These are phyloP conservation scores for Colletotrichum lini DNA, from an alignment of 2,329 filamentous ascomycete species.

Conservation along the genomic window DNA sequence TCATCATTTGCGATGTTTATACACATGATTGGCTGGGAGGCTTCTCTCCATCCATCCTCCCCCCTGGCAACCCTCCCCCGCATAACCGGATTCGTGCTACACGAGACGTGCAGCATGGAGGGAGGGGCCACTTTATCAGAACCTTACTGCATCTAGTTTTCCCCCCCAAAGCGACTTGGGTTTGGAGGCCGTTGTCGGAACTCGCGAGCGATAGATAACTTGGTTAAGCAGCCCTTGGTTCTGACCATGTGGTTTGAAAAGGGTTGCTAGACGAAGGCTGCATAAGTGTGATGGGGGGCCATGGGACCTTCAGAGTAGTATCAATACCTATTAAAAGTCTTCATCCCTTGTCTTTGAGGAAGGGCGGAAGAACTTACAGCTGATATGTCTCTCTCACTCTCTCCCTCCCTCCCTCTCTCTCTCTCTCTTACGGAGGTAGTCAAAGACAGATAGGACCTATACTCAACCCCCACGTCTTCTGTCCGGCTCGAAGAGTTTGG, in stretches of 20 bases:
- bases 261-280: neutral
- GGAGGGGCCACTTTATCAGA: conserved; percentile 21
- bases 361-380: too few relatives aligned
- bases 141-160: conserved; percentile 23
- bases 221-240: neutral
- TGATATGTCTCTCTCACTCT: too few relatives aligned
- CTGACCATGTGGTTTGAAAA: neutral
- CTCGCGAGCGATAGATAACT: neutral
- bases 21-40: conserved; percentile 14
- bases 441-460: too few relatives aligned
- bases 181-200: neutral
- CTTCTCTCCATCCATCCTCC: neutral
- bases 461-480: too few relatives aligned
- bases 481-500: too few relatives aligned
- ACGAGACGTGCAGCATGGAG: conserved; percentile 28
- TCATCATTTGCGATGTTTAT: neutral
- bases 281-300: too few relatives aligned
- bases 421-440: too few relatives aligned
- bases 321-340: too few relatives aligned
- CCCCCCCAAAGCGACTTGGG: neutral
- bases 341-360: too few relatives aligned
- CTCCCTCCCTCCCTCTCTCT: too few relatives aligned
- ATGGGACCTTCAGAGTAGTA: too few relatives aligned
- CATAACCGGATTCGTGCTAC: conserved; percentile 19
- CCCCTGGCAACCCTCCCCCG: conserved; percentile 24